Percentiles rank a stretch among this genome's conserved stretches.
phyloP scores from a whole-genome alignment of 2,329 filamentous ascomycete genomes.

The Byssothecium circinans region DNA sequence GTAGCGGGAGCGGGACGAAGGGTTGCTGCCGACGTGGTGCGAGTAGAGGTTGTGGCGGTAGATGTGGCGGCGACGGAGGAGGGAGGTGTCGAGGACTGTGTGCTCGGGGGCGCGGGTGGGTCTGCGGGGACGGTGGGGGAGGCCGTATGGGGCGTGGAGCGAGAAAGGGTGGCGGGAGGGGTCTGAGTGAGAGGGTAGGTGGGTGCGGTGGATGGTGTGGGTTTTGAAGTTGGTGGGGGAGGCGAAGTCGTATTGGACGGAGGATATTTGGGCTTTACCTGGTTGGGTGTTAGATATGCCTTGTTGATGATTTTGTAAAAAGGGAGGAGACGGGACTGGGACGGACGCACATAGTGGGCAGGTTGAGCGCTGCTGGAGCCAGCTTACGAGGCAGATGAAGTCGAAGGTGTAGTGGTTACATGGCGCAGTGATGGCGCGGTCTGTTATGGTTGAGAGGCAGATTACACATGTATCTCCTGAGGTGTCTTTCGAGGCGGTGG shows the following conservation, averaged over 20 bases:
- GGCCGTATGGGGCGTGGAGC: slow-evolving; percentile 11
- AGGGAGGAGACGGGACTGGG: too few species aligned
- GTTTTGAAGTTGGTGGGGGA: slow-evolving; percentile 58
- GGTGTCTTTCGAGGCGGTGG: slow-evolving; percentile 15
- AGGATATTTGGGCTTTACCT: slow-evolving; percentile 57
- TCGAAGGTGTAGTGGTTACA: slow-evolving; percentile 84
- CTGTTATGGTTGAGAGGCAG: slow-evolving; percentile 75
- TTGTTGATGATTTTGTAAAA: background rate
- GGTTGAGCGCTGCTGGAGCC: slow-evolving; percentile 70
- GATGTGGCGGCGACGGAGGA: slow-evolving; percentile 68
- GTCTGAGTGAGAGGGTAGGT: slow-evolving; percentile 10
- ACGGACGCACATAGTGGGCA: slow-evolving; percentile 80
- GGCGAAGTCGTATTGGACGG: slow-evolving; percentile 67
- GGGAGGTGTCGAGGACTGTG: slow-evolving; percentile 43
- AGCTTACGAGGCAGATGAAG: slow-evolving; percentile 79
- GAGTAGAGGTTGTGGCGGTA: slow-evolving; percentile 75
- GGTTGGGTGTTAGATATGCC: background rate
- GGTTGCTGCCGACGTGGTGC: slow-evolving; percentile 79
- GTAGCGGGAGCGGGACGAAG: slow-evolving; percentile 74
- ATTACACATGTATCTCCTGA: slow-evolving; percentile 68
- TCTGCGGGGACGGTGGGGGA: slow-evolving; percentile 19
- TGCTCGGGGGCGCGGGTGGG: slow-evolving; percentile 24
- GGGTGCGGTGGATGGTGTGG: slow-evolving; percentile 54
- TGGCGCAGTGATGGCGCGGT: slow-evolving; percentile 70
- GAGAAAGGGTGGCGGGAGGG: background rate